phyloP scores from a whole-genome alignment of 73 alveolate genomes.

The Tetrahymena malaccensis region DNA sequence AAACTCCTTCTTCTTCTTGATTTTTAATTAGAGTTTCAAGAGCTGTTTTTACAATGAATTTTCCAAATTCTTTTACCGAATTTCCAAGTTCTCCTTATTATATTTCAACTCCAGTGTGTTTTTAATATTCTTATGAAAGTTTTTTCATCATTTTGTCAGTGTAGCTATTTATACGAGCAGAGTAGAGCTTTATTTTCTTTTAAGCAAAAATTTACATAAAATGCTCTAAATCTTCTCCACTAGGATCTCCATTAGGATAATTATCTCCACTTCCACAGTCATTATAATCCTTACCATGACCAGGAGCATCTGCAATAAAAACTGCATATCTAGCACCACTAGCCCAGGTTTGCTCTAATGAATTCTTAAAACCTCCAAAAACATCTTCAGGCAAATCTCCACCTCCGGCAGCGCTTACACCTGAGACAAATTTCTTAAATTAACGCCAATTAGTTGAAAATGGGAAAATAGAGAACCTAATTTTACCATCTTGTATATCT shows the following conservation, averaged over 20 bases:
- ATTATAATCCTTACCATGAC: slow-evolving; percentile 53
- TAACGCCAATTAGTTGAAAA: slow-evolving; percentile 35
- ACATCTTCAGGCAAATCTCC: slow-evolving; percentile 66
- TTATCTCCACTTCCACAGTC: slow-evolving; percentile 14
- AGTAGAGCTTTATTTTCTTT: slow-evolving; percentile 41
- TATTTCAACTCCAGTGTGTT: neutral
- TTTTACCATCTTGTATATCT: slow-evolving; percentile 20
- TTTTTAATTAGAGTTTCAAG: neutral
- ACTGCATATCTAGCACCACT: slow-evolving; percentile 47
- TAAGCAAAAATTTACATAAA: slow-evolving; percentile 33
- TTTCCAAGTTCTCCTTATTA: neutral
- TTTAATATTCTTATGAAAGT: slow-evolving; percentile 21
- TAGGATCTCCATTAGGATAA: slow-evolving; percentile 49
- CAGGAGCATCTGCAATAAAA: slow-evolving; percentile 60
- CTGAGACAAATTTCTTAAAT: slow-evolving; percentile 33
- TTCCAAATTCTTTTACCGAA: neutral
- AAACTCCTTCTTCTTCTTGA: slow-evolving; percentile 37
- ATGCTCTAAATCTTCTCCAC: slow-evolving; percentile 36
- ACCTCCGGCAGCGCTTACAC: slow-evolving; percentile 54
- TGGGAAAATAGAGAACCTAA: slow-evolving; percentile 28
- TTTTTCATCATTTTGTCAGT: slow-evolving; percentile 41
- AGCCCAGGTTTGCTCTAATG: slow-evolving; percentile 43
- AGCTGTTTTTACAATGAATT: slow-evolving; percentile 22
- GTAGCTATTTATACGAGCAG: slow-evolving; percentile 18
- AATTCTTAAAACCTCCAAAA: slow-evolving; percentile 40